phyloP scores from a whole-genome alignment of 352 stramenopile species.

The Phytophthora pini region DNA sequence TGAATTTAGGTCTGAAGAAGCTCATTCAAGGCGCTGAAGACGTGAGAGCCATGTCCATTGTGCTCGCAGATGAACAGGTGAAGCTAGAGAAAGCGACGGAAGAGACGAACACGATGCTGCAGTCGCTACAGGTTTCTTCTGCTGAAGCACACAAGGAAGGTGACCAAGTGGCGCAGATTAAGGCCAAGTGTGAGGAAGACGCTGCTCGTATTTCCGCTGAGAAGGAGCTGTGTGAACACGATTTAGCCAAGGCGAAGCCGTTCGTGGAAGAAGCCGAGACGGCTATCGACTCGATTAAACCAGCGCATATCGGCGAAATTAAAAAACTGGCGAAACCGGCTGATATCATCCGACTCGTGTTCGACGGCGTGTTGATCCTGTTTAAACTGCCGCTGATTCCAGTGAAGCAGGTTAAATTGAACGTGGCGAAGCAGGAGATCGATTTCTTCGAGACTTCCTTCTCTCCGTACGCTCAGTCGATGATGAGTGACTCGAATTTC shows the following conservation, averaged over 20 bases:
- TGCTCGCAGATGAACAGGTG: conserved; percentile 96
- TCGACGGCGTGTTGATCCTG: conserved; percentile 97
- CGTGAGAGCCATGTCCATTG: conserved; percentile 97
- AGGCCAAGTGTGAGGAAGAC: conserved; percentile 97
- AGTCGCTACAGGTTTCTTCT: conserved; percentile 95
- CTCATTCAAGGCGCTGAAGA: conserved; percentile 97
- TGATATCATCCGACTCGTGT: conserved; percentile 99
- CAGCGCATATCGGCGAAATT: conserved; percentile 97
- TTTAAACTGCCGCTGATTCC: conserved; percentile 94
- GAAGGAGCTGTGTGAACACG: conserved; percentile 95
- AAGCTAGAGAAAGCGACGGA: conserved; percentile 97
- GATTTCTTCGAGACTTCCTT: conserved; percentile 98
- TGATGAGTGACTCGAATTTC: conserved; percentile 98
- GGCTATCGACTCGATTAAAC: conserved; percentile 98
- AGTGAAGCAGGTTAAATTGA: conserved; percentile 95
- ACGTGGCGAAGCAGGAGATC: conserved; percentile 97
- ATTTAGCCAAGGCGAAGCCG: conserved; percentile 98
- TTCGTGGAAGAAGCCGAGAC: conserved; percentile 98
- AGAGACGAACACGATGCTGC: conserved; percentile 98
- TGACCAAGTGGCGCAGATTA: conserved; percentile 97
- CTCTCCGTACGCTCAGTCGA: conserved; percentile 93
- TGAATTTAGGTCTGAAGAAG: conserved; percentile 98
- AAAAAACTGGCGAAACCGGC: conserved; percentile 98
- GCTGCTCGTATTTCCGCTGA: conserved; percentile 94
- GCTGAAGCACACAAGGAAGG: conserved; percentile 97